Evolutionary conservation across 345 rosid species (phyloP).

Genomic region (Alliaria petiolata): DNA sequence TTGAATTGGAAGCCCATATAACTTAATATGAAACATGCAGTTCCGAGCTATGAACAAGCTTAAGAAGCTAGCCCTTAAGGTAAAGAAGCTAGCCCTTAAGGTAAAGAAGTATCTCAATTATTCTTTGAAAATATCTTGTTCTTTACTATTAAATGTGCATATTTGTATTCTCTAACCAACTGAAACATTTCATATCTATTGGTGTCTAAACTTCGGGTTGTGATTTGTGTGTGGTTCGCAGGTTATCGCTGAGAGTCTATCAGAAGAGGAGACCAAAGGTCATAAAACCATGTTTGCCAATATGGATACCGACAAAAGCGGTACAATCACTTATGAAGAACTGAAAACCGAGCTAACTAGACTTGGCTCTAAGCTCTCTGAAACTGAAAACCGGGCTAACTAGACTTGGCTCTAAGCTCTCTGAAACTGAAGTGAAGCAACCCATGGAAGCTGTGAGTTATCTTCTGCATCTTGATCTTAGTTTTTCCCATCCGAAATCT

Average conservation of each 20-base stretch:
- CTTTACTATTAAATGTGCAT: background rate
- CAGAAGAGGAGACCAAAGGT: slow-evolving; percentile 82
- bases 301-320: slow-evolving; percentile 59
- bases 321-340: background rate
- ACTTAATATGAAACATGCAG: too few relatives aligned
- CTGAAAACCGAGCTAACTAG: background rate
- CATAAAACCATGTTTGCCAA: slow-evolving; percentile 73
- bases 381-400: slow-evolving; percentile 47
- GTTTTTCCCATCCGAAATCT: background rate
- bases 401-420: slow-evolving; percentile 69
- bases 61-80: slow-evolving; percentile 91
- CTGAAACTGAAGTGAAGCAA: slow-evolving; percentile 51
- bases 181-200: background rate
- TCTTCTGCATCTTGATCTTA: background rate
- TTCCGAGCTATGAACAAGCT: slow-evolving; percentile 95
- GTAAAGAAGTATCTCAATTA: background rate
- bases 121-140: background rate
- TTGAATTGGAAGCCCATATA: too few relatives aligned
- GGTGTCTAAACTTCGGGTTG: background rate
- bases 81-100: too few relatives aligned
- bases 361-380: background rate
- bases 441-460: background rate
- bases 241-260: slow-evolving; percentile 82
- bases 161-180: background rate
- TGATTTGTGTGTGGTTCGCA: slow-evolving; percentile 20